These are phyloP conservation scores for Globisporangium viniferum DNA, from an alignment of 352 stramenopile genomes.

Conservation along the genomic window DNA sequence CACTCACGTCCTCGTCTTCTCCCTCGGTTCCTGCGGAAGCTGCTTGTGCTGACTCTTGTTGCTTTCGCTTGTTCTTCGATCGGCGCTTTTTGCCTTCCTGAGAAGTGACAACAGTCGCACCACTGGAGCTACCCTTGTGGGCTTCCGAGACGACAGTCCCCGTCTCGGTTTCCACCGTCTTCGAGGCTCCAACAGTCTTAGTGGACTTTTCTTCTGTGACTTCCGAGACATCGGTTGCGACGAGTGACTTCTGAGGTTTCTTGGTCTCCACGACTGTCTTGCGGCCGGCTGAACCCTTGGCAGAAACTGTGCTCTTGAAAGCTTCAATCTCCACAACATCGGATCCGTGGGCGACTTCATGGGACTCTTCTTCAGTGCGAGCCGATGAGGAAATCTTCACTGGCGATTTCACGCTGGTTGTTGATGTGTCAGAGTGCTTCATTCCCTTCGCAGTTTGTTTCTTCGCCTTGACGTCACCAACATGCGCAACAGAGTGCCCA, in stretches of 20 bases:
- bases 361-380: neutral
- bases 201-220: neutral
- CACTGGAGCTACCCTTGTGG: neutral
- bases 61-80: constrained; percentile 21
- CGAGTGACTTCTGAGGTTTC: neutral
- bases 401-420: neutral
- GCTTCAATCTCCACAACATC: neutral
- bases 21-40: neutral
- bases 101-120: neutral
- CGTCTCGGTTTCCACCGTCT: neutral
- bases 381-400: neutral
- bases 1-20: neutral
- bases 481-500: neutral
- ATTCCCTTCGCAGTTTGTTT: neutral
- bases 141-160: neutral
- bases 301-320: neutral
- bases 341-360: neutral
- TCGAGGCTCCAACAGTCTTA: neutral
- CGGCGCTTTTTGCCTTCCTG: constrained; percentile 20
- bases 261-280: neutral
- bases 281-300: neutral
- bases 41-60: neutral
- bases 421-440: neutral
- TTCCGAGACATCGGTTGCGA: neutral
- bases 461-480: neutral